These are phyloP conservation scores for Boletus smithii DNA, from an alignment of 1,284 basidiomycete species.

Conservation along the genomic window DNA sequence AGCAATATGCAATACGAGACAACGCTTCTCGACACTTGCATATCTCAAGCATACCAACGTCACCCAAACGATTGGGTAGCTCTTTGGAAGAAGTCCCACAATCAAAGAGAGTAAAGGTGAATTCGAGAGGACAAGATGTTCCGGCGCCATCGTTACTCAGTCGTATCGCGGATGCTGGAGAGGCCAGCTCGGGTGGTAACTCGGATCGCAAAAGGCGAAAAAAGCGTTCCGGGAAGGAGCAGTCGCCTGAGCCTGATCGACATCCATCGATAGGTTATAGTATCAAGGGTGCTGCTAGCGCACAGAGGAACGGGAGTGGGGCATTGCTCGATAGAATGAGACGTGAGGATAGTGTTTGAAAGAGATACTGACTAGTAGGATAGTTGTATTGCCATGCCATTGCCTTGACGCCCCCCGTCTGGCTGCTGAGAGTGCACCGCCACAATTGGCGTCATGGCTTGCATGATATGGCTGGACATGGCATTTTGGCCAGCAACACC, in stretches of 20 bases:
- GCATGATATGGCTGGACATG: too few species aligned
- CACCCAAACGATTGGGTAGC: slow-evolving; percentile 25
- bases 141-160: slow-evolving; percentile 29
- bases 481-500: not conserved
- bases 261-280: slow-evolving; percentile 42
- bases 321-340: slow-evolving; percentile 44
- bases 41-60: slow-evolving; percentile 6
- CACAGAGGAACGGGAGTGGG: slow-evolving; percentile 20
- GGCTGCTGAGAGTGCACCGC: slow-evolving; percentile 12
- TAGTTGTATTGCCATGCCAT: slow-evolving; percentile 12
- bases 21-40: slow-evolving; percentile 5
- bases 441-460: slow-evolving; percentile 8
- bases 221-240: slow-evolving; percentile 18
- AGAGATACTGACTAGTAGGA: slow-evolving; percentile 19
- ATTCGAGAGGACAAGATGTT: slow-evolving; percentile 20
- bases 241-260: slow-evolving; percentile 32
- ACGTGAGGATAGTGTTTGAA: slow-evolving; percentile 16
- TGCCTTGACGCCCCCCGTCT: not conserved
- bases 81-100: slow-evolving; percentile 23
- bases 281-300: slow-evolving; percentile 55
- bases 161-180: slow-evolving; percentile 31
- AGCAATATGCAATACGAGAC: slow-evolving; percentile 17
- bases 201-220: slow-evolving; percentile 24
- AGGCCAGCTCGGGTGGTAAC: slow-evolving; percentile 11
- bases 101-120: slow-evolving; percentile 22